phyloP scores from a whole-genome alignment of 2,329 filamentous ascomycete genomes.

The Ascomycota sp. region DNA sequence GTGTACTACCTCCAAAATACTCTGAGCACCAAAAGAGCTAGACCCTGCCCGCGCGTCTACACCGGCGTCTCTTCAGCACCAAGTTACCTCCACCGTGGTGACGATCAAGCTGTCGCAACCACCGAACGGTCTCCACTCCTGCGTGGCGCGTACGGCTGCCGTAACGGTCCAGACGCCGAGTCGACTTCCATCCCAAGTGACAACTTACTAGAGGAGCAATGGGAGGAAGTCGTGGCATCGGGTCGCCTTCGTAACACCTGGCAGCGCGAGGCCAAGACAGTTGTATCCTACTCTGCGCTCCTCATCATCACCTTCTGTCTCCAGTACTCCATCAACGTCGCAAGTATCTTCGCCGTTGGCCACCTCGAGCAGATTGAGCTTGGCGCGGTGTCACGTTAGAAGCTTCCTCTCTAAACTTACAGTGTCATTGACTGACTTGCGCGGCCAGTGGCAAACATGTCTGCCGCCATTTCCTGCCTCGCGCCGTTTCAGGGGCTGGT shows the following conservation, averaged over 20 bases:
- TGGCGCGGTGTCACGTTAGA: constrained; percentile 19
- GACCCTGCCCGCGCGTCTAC: constrained; percentile 20
- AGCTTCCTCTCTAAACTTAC: not conserved
- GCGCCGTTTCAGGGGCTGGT: constrained; percentile 68
- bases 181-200: constrained; percentile 28
- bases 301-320: constrained; percentile 53
- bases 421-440: too few relatives aligned
- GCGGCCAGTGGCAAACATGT: constrained; percentile 41
- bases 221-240: constrained; percentile 66
- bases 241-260: constrained; percentile 78
- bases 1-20: constrained; percentile 43
- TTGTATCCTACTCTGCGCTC: constrained; percentile 50
- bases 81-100: constrained; percentile 23
- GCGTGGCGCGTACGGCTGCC: not conserved
- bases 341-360: constrained; percentile 61
- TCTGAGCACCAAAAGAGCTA: constrained; percentile 11
- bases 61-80: constrained; percentile 32
- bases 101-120: constrained; percentile 18
- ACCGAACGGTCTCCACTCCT: constrained; percentile 17
- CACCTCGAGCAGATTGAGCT: constrained; percentile 45
- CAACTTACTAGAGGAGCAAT: constrained; percentile 41
- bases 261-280: constrained; percentile 71
- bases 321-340: constrained; percentile 70
- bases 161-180: constrained; percentile 8
- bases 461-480: constrained; percentile 58